These are phyloP conservation scores for Dovyalis caffra DNA, from an alignment of 345 rosid species.

Conservation along the genomic window DNA sequence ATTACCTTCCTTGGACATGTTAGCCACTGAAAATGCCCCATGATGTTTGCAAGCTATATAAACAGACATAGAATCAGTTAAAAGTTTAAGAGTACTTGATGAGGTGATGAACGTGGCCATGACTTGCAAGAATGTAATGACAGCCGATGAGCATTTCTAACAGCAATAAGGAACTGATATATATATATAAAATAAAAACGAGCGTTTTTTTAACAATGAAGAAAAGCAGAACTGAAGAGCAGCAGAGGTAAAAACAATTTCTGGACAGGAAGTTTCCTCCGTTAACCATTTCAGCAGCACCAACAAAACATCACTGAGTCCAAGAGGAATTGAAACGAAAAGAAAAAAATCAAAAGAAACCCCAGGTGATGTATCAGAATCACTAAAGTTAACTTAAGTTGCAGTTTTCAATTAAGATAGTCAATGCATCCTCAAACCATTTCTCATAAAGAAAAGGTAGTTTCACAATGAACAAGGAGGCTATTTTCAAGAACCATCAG, in stretches of 20 bases:
- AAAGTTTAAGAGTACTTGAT: background rate
- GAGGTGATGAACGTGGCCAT: background rate
- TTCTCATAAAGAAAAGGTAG: conserved; percentile 16
- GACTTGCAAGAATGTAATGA: background rate
- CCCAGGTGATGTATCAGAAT: conserved; percentile 13
- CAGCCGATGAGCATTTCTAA: background rate
- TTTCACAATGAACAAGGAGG: conserved; percentile 28
- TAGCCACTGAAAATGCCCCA: conserved; percentile 91
- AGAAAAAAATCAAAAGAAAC: conserved; percentile 1
- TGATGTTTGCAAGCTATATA: conserved; percentile 80
- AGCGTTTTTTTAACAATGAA: too few species aligned
- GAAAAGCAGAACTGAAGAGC: too few species aligned
- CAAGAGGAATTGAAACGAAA: background rate
- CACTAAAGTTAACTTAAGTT: background rate
- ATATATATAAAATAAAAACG: too few species aligned
- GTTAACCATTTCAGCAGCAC: too few species aligned
- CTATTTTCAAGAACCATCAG: conserved; percentile 26
- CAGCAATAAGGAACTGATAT: background rate
- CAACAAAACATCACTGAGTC: background rate
- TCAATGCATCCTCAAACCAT: conserved; percentile 14
- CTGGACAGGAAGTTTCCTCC: too few species aligned
- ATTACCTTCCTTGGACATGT: conserved; percentile 96
- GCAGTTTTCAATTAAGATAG: background rate
- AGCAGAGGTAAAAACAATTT: too few species aligned
- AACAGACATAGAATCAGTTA: conserved; percentile 7